Percentiles rank a stretch among this genome's conserved stretches.
phyloP scores from a whole-genome alignment of 768 basidiomycete species.

The Pleurotus salmoneostramineus region DNA sequence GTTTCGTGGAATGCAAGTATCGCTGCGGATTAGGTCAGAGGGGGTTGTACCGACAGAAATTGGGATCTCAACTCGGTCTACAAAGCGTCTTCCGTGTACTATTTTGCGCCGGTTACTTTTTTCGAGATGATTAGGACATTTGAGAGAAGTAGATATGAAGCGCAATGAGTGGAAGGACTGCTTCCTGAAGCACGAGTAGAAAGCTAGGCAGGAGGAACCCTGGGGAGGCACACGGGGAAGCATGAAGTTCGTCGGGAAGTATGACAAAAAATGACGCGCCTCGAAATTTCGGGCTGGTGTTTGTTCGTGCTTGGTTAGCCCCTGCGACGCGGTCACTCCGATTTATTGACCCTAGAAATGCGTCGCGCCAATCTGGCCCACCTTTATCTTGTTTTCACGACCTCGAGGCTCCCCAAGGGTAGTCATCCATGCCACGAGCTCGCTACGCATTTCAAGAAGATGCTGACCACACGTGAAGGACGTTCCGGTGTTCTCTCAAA shows the following conservation, averaged over 20 bases:
- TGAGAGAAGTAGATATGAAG: slow-evolving; percentile 31
- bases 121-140: slow-evolving; percentile 28
- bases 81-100: slow-evolving; percentile 20
- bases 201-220: slow-evolving; percentile 51
- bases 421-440: too few relatives aligned
- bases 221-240: slow-evolving; percentile 45
- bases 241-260: slow-evolving; percentile 29
- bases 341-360: slow-evolving; percentile 1
- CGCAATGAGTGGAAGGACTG: slow-evolving; percentile 25
- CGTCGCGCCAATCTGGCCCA: slow-evolving; percentile 2
- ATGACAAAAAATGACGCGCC: not conserved
- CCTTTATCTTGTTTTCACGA: not conserved
- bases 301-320: not conserved
- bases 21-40: slow-evolving; percentile 46
- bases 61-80: slow-evolving; percentile 33
- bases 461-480: too few relatives aligned
- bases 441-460: too few relatives aligned
- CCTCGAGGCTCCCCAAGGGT: not conserved
- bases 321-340: not conserved
- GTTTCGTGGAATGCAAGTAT: slow-evolving; percentile 65
- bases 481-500: too few relatives aligned
- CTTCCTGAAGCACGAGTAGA: slow-evolving; percentile 51
- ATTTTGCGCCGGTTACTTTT: slow-evolving; percentile 13
- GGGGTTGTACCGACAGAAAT: not conserved
- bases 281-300: not conserved